Percentiles rank a stretch among this genome's conserved stretches.
These are phyloP conservation scores for Exophiala sideris DNA, from an alignment of 2,329 filamentous ascomycete species.

Conservation along the genomic window DNA sequence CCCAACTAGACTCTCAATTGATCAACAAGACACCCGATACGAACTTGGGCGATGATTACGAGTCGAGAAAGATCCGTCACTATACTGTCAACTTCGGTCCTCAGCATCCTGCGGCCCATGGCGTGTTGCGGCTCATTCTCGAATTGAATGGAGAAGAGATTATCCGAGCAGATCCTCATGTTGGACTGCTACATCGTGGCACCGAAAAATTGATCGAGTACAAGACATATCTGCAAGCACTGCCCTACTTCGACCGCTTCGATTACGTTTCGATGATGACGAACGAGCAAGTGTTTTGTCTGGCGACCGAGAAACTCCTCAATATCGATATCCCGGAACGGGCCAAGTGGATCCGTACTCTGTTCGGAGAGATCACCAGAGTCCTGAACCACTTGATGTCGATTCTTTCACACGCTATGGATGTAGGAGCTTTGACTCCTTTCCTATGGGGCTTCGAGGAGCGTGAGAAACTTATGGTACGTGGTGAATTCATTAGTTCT, in stretches of 20 bases:
- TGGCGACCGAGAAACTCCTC: slow-evolving; percentile 95
- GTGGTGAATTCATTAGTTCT: too few relatives aligned
- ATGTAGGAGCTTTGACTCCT: slow-evolving; percentile 94
- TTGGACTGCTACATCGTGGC: slow-evolving; percentile 90
- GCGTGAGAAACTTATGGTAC: slow-evolving; percentile 98
- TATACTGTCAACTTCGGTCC: slow-evolving; percentile 99
- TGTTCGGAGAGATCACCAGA: slow-evolving; percentile 94
- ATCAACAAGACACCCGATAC: slow-evolving; percentile 39
- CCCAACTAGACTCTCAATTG: slow-evolving; percentile 37
- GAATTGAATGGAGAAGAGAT: slow-evolving; percentile 98
- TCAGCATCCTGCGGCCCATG: slow-evolving; percentile 97
- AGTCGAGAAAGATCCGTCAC: slow-evolving; percentile 84
- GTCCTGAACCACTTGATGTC: slow-evolving; percentile 98
- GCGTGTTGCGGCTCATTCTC: slow-evolving; percentile 93
- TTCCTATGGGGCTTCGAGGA: slow-evolving; percentile 99
- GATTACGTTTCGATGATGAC: slow-evolving; percentile 99
- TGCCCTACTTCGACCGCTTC: slow-evolving; percentile 97
- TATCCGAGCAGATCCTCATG: slow-evolving; percentile 91
- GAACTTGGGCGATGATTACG: slow-evolving; percentile 48
- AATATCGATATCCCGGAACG: slow-evolving; percentile 94
- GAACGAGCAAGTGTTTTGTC: slow-evolving; percentile 95
- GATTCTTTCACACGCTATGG: slow-evolving; percentile 95
- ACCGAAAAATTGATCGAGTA: slow-evolving; percentile 99
- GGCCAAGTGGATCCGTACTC: slow-evolving; percentile 92
- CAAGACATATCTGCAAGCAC: slow-evolving; percentile 96